Percentiles rank a stretch among this genome's conserved stretches.
Evolutionary conservation across 805 yeast species (phyloP).

Genomic region (Monosporozyma servazzii): DNA sequence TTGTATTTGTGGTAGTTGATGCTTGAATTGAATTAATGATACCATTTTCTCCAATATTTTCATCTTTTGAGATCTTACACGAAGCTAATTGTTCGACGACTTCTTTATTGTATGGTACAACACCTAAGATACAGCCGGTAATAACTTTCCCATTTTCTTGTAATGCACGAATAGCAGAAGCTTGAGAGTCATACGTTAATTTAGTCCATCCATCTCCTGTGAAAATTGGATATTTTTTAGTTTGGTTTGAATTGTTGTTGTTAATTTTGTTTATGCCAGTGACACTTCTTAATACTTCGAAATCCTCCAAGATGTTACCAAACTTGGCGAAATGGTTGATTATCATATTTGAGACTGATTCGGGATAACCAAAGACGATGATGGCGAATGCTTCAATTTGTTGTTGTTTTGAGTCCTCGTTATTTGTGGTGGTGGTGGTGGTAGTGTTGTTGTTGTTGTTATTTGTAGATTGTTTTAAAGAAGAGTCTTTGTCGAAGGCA

Average conservation of each 20-base stretch:
- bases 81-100: slow-evolving; percentile 51
- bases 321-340: slow-evolving; percentile 67
- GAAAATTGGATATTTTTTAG: slow-evolving; percentile 52
- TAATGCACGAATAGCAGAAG: slow-evolving; percentile 73
- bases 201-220: slow-evolving; percentile 90
- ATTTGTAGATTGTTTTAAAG: not conserved
- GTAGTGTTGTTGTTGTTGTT: not conserved
- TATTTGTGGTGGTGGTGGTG: not conserved
- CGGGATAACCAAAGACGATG: slow-evolving; percentile 83
- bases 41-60: slow-evolving; percentile 21
- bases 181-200: slow-evolving; percentile 65
- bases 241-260: not conserved
- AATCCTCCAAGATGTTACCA: slow-evolving; percentile 73
- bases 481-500: slow-evolving; percentile 1
- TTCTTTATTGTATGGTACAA: slow-evolving; percentile 58
- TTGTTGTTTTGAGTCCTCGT: not conserved
- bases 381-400: slow-evolving; percentile 50
- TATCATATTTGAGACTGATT: slow-evolving; percentile 55
- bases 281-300: slow-evolving; percentile 36
- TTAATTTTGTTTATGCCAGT: slow-evolving; percentile 25
- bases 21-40: not conserved
- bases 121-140: slow-evolving; percentile 55
- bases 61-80: slow-evolving; percentile 24
- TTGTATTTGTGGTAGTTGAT: not conserved
- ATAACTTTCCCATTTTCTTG: slow-evolving; percentile 71